A percentile compares a stretch with the other conserved stretches of the same genome.
Evolutionary conservation across 2,329 filamentous ascomycete species (phyloP).

Genomic region (Talaromyces pinophilus): DNA sequence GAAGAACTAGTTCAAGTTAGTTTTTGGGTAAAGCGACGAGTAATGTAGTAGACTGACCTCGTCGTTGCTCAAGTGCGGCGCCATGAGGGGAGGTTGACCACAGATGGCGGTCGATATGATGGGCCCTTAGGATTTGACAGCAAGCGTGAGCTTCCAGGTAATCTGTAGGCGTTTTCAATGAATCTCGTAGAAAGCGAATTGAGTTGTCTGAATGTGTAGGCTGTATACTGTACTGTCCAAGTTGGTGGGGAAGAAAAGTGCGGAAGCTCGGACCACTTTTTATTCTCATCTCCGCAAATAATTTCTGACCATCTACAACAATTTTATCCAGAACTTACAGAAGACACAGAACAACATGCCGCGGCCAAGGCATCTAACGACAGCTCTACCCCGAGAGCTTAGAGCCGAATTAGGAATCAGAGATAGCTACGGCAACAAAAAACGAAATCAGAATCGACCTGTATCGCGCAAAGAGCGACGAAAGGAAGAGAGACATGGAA

Average conservation of each 20-base stretch:
- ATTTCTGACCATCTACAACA: constrained; percentile 7
- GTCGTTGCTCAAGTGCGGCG: constrained; percentile 43
- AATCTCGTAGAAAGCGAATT: background rate
- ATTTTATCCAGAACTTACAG: background rate
- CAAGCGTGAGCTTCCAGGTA: background rate
- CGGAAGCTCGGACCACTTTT: constrained; percentile 27
- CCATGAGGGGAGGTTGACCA: constrained; percentile 29
- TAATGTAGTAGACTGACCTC: constrained; percentile 36
- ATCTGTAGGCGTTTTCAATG: background rate
- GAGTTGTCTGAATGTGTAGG: too few relatives aligned
- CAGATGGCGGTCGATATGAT: background rate
- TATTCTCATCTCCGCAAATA: constrained; percentile 23
- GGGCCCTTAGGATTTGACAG: background rate
- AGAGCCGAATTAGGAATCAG: constrained; percentile 44
- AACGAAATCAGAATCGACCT: constrained; percentile 34
- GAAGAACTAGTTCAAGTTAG: constrained; percentile 44
- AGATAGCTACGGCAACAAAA: constrained; percentile 38
- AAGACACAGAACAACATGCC: constrained; percentile 22
- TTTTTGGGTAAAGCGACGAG: background rate
- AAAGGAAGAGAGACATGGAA: constrained; percentile 62
- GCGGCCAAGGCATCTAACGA: constrained; percentile 44
- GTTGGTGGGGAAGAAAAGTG: constrained; percentile 23
- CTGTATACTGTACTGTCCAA: background rate
- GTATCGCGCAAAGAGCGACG: constrained; percentile 63
- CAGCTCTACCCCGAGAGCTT: constrained; percentile 42